These are phyloP conservation scores for Typha latifolia DNA, from an alignment of 176 grass and related monocot genomes.

Conservation along the genomic window DNA sequence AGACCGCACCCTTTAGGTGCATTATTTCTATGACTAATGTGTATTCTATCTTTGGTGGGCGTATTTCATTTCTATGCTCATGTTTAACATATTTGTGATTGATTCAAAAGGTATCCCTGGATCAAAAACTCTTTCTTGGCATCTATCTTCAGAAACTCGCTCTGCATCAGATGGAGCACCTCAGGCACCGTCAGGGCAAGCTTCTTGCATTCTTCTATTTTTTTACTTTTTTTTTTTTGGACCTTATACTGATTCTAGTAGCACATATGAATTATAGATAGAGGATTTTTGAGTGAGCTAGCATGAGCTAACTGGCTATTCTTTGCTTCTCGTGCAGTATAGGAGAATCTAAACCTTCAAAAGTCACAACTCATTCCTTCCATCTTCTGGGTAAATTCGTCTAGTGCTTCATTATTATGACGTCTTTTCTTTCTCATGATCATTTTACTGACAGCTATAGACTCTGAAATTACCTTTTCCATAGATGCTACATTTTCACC, in stretches of 20 bases:
- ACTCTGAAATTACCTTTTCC: too few species aligned
- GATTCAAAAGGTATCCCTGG: slow-evolving; percentile 17
- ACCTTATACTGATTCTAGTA: too few species aligned
- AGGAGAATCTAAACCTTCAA: slow-evolving; percentile 48
- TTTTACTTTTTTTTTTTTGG: not conserved
- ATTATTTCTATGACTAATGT: not conserved
- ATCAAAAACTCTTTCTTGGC: slow-evolving; percentile 94
- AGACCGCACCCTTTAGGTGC: slow-evolving; percentile 53
- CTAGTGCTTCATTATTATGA: slow-evolving; percentile 2
- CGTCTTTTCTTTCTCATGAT: too few species aligned
- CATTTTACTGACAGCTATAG: too few species aligned
- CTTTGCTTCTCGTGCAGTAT: slow-evolving; percentile 27
- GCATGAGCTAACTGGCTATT: too few species aligned
- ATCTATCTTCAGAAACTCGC: slow-evolving; percentile 74
- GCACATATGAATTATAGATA: too few species aligned
- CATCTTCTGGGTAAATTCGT: slow-evolving; percentile 48
- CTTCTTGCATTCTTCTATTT: not conserved
- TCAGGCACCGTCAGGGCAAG: slow-evolving; percentile 35
- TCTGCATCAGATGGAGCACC: slow-evolving; percentile 32
- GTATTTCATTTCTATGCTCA: not conserved
- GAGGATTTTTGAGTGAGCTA: too few species aligned
- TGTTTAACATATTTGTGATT: not conserved
- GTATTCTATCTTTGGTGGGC: not conserved
- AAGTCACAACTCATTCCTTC: slow-evolving; percentile 40
- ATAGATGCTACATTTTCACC: slow-evolving; percentile 4